Conservation (phyloP, 1,139 yeast genomes). For the Spencermartinsiella ligniputridi region DNA sequence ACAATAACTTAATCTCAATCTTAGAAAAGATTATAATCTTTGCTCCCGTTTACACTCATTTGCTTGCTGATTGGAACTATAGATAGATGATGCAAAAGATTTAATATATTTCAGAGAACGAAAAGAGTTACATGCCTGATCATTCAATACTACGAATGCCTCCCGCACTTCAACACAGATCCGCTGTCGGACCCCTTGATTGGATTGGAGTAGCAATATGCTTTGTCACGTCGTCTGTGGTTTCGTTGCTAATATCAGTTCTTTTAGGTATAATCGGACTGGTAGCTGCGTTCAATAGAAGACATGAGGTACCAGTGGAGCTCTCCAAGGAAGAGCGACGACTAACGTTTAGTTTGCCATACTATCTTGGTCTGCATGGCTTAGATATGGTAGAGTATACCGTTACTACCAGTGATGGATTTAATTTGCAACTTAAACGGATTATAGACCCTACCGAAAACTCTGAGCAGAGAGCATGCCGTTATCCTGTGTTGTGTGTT, state of each 20-base stretch:
- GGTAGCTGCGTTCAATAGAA: neutral
- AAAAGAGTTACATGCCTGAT: neutral
- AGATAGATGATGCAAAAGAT: too few species aligned
- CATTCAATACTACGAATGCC: neutral
- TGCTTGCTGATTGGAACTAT: too few species aligned
- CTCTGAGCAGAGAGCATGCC: constrained; percentile 24
- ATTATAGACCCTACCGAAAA: constrained; percentile 48
- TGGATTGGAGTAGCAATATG: neutral
- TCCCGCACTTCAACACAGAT: neutral
- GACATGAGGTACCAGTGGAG: neutral
- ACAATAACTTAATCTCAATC: too few species aligned
- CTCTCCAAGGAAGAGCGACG: constrained; percentile 28
- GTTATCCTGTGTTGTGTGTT: constrained; percentile 61
- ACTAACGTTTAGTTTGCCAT: constrained; percentile 49
- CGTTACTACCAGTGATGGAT: constrained; percentile 79
- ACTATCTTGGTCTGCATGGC: constrained; percentile 61
- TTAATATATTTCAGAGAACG: too few species aligned
- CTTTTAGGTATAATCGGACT: neutral
- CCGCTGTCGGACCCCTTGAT: neutral
- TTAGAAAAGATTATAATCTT: too few species aligned
- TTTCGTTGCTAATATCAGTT: neutral
- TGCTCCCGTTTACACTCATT: too few species aligned
- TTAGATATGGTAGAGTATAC: constrained; percentile 55
- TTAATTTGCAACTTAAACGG: constrained; percentile 58
- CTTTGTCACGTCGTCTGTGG: neutral